These are phyloP conservation scores for Backusella tuberculispora DNA, from an alignment of 192 early-diverging fungal species.

Conservation along the genomic window DNA sequence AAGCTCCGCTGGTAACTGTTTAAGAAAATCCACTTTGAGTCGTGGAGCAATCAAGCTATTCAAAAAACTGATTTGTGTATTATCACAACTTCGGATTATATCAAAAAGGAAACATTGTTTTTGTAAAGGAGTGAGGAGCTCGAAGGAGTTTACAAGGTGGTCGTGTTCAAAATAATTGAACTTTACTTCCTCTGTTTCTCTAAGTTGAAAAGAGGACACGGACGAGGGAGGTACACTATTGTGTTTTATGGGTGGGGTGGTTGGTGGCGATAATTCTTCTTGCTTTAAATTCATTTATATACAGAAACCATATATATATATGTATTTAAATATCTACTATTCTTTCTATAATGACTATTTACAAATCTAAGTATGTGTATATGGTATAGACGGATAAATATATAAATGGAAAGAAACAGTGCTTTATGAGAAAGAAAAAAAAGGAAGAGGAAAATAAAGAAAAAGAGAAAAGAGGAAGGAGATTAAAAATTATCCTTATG, in stretches of 20 bases:
- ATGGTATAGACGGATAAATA: no score
- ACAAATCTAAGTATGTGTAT: no score
- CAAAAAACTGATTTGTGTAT: constrained; percentile 51
- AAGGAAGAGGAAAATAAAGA: not conserved
- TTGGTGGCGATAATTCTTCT: constrained; percentile 42
- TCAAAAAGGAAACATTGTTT: constrained; percentile 48
- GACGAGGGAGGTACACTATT: constrained; percentile 17
- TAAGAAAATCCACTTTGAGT: constrained; percentile 91
- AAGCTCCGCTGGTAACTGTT: constrained; percentile 74
- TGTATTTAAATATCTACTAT: not conserved
- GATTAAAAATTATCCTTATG: no score
- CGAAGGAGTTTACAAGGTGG: constrained; percentile 39
- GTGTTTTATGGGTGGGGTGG: constrained; percentile 34
- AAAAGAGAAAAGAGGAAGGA: not conserved
- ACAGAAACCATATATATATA: not conserved
- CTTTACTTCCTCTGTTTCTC: not conserved
- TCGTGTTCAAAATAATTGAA: constrained; percentile 24
- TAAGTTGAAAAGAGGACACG: constrained; percentile 20
- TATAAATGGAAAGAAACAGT: no score
- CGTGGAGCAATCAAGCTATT: constrained; percentile 55
- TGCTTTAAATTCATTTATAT: not conserved
- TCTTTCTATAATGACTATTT: not conserved
- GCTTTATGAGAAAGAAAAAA: no score
- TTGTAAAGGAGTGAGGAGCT: constrained; percentile 36
- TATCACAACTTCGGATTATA: constrained; percentile 52